phyloP scores from a whole-genome alignment of 225 moss, liverwort and hornwort genomes.

The Bryoerythrophyllum caledonicum region DNA sequence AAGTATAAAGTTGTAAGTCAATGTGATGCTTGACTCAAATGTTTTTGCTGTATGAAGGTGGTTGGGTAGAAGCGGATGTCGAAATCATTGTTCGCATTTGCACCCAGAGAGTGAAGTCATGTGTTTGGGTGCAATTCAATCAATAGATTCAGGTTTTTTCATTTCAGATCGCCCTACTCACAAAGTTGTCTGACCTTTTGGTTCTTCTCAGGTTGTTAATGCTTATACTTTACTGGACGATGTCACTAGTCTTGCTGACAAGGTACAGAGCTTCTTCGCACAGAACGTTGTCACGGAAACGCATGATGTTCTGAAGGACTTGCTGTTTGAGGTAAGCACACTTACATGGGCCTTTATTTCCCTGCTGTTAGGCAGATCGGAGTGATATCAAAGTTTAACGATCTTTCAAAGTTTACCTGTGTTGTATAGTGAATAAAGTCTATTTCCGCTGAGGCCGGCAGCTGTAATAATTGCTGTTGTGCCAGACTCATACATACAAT shows the following conservation, averaged over 20 bases:
- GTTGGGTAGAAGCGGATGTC: conserved; percentile 15
- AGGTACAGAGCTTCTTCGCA: conserved; percentile 93
- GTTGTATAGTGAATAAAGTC: not conserved
- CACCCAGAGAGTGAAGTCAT: not conserved
- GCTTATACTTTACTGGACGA: conserved; percentile 91
- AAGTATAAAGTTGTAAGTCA: conserved; percentile 73
- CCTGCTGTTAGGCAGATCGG: not conserved
- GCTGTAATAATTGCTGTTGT: conserved; percentile 7
- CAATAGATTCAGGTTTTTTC: not conserved
- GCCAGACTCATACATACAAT: not conserved
- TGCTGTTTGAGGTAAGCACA: conserved; percentile 71
- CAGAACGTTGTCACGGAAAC: conserved; percentile 93
- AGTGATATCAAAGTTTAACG: not conserved
- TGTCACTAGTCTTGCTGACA: conserved; percentile 89
- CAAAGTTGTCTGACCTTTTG: conserved; percentile 15
- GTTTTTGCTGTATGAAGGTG: conserved; percentile 18
- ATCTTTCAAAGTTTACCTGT: not conserved
- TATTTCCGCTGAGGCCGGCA: not conserved
- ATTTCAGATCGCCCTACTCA: not conserved
- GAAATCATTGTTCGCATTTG: not conserved
- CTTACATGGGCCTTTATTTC: not conserved
- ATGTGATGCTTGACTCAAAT: not conserved
- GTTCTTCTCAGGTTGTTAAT: conserved; percentile 70
- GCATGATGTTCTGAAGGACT: conserved; percentile 74
- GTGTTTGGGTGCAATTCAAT: conserved; percentile 12